phyloP scores from a whole-genome alignment of 2,329 filamentous ascomycete genomes.

The Aspergillus niger region DNA sequence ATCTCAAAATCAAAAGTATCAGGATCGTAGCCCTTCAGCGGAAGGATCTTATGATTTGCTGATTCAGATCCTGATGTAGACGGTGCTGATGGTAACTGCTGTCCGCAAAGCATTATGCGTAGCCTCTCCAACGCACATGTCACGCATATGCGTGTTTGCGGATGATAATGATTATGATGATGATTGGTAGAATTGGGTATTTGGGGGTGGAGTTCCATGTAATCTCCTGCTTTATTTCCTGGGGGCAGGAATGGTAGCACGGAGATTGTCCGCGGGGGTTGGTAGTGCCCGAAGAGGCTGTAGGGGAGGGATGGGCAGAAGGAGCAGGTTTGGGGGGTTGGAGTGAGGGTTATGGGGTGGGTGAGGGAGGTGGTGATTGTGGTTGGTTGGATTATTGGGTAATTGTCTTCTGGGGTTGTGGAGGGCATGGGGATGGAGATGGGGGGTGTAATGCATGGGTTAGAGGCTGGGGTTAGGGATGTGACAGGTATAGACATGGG shows the following conservation, averaged over 20 bases:
- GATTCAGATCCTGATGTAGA: too few species aligned
- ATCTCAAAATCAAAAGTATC: conserved; percentile 23
- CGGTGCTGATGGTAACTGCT: too few species aligned
- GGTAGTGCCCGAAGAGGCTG: conserved; percentile 40
- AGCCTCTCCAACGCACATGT: conserved; percentile 33
- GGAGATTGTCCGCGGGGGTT: conserved; percentile 1
- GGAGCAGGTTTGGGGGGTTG: conserved; percentile 35
- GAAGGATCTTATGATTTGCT: too few species aligned
- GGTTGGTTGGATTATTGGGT: conserved; percentile 10
- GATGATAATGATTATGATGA: too few species aligned
- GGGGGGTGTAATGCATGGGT: not conserved
- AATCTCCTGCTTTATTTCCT: too few species aligned
- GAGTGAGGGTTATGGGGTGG: conserved; percentile 42
- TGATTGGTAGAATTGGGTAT: too few species aligned
- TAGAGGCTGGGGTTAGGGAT: too few species aligned
- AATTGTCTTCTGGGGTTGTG: not conserved
- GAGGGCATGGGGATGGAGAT: not conserved
- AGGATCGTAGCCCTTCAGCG: too few species aligned
- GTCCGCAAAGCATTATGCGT: too few species aligned
- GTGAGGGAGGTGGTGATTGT: conserved; percentile 41
- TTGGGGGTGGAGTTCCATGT: not conserved
- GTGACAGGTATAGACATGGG: too few species aligned
- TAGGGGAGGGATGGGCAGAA: conserved; percentile 46
- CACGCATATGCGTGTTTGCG: conserved; percentile 41
- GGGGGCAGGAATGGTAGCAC: not conserved